phyloP scores from a whole-genome alignment of 1,139 yeast genomes.

The Keqinozyma sinolaborantium region DNA sequence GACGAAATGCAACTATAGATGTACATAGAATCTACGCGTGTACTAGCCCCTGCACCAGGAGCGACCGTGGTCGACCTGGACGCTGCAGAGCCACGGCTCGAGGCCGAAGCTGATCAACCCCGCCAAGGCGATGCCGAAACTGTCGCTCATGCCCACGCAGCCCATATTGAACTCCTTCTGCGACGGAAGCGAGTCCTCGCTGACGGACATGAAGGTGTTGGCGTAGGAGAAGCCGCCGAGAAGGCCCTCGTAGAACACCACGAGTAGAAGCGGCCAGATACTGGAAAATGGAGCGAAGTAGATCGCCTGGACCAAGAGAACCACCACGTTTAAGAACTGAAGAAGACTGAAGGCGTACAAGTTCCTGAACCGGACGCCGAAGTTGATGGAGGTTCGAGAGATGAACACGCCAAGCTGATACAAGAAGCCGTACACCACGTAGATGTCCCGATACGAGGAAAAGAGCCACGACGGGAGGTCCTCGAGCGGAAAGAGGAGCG shows the following conservation, averaged over 20 bases:
- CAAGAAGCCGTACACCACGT: slow-evolving; percentile 88
- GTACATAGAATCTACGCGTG: no score
- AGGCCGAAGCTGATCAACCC: slow-evolving; percentile 72
- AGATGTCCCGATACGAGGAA: slow-evolving; percentile 71
- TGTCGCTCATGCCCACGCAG: slow-evolving; percentile 89
- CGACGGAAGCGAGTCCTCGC: slow-evolving; percentile 52
- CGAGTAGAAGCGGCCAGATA: slow-evolving; percentile 57
- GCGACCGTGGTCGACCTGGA: slow-evolving; percentile 62
- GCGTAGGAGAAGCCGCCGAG: slow-evolving; percentile 90
- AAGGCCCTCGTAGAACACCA: slow-evolving; percentile 82
- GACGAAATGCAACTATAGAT: slow-evolving; percentile 21
- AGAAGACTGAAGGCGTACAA: slow-evolving; percentile 62
- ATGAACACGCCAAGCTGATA: slow-evolving; percentile 92
- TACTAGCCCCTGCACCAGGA: slow-evolving; percentile 55
- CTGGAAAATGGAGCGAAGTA: slow-evolving; percentile 50
- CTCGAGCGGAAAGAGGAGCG: slow-evolving; percentile 71
- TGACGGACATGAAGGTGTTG: slow-evolving; percentile 77
- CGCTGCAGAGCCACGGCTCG: slow-evolving; percentile 68
- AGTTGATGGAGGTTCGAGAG: slow-evolving; percentile 76
- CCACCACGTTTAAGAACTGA: slow-evolving; percentile 62
- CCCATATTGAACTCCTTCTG: slow-evolving; percentile 89
- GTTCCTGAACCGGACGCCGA: slow-evolving; percentile 53
- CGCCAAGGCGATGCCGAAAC: slow-evolving; percentile 81
- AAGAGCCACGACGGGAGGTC: slow-evolving; percentile 61
- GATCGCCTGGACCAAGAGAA: slow-evolving; percentile 64